Conservation (phyloP, 768 basidiomycete genomes). For the Pholiota conissans region DNA sequence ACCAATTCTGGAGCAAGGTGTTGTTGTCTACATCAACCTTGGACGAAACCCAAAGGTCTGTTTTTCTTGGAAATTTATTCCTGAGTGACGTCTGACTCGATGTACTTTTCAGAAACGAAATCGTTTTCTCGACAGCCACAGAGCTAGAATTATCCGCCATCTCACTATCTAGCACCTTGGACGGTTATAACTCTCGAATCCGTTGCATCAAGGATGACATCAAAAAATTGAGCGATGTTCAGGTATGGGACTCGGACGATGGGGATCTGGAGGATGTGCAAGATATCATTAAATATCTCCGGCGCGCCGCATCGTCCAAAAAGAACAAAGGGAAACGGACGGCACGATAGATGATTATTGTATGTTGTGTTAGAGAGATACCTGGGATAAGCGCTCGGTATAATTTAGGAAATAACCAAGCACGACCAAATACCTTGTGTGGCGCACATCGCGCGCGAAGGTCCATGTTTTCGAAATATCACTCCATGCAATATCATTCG, state of each 20-base stretch:
- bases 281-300: slow-evolving; percentile 34
- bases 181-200: slow-evolving; percentile 47
- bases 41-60: slow-evolving; percentile 13
- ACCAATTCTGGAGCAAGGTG: slow-evolving; percentile 20
- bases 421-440: too few species aligned
- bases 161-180: slow-evolving; percentile 48
- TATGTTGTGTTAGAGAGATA: not conserved
- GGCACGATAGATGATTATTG: not conserved
- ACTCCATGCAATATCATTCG: too few species aligned
- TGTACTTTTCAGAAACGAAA: slow-evolving; percentile 36
- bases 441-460: too few species aligned
- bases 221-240: slow-evolving; percentile 25
- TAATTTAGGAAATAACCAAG: too few species aligned
- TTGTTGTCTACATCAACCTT: slow-evolving; percentile 3
- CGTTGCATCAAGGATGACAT: slow-evolving; percentile 33
- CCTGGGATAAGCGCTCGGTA: too few species aligned
- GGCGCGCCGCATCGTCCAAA: slow-evolving; percentile 19
- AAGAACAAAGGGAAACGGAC: slow-evolving; percentile 11
- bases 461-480: too few species aligned
- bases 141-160: slow-evolving; percentile 48
- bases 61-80: not conserved
- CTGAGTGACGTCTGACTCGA: not conserved
- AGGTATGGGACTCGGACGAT: slow-evolving; percentile 22
- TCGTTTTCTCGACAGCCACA: slow-evolving; percentile 42
- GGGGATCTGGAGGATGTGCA: slow-evolving; percentile 39